phyloP scores from a whole-genome alignment of 2,329 filamentous ascomycete genomes.

The Aspergillus quadrilineatus region DNA sequence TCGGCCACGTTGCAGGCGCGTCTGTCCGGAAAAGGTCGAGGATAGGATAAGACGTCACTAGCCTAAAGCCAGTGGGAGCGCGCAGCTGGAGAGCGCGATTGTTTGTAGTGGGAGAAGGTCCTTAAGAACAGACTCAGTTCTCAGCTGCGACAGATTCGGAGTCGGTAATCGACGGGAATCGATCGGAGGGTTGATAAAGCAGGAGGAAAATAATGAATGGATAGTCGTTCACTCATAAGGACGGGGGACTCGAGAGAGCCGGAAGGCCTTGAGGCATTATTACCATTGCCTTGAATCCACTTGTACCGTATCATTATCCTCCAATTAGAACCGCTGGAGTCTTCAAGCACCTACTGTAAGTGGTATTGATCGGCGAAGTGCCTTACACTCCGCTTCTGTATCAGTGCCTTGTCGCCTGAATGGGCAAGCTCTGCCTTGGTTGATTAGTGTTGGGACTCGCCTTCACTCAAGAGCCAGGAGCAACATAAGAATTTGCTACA shows the following conservation, averaged over 20 bases:
- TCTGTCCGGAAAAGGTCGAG: constrained; percentile 22
- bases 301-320: constrained; percentile 3
- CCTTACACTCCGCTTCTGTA: constrained; percentile 12
- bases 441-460: not conserved
- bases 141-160: constrained; percentile 17
- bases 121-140: constrained; percentile 2
- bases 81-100: constrained; percentile 13
- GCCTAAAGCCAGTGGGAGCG: constrained; percentile 15
- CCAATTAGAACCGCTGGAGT: not conserved
- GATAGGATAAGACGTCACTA: constrained; percentile 22
- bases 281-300: constrained; percentile 2
- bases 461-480: not conserved
- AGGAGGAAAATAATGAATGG: constrained; percentile 24
- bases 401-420: constrained; percentile 19
- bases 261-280: constrained; percentile 4
- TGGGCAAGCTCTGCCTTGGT: constrained; percentile 6
- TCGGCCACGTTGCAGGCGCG: constrained; percentile 48
- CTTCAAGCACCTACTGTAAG: not conserved
- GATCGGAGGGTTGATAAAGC: constrained; percentile 18
- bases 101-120: constrained; percentile 7
- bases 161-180: constrained; percentile 14
- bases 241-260: constrained; percentile 10
- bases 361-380: constrained; percentile 21
- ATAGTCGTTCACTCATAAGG: constrained; percentile 12
- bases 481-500: not conserved